Percentiles rank a stretch among this genome's conserved stretches.
Conservation (phyloP, 345 rosid species). For the Aquilaria sinensis region DNA sequence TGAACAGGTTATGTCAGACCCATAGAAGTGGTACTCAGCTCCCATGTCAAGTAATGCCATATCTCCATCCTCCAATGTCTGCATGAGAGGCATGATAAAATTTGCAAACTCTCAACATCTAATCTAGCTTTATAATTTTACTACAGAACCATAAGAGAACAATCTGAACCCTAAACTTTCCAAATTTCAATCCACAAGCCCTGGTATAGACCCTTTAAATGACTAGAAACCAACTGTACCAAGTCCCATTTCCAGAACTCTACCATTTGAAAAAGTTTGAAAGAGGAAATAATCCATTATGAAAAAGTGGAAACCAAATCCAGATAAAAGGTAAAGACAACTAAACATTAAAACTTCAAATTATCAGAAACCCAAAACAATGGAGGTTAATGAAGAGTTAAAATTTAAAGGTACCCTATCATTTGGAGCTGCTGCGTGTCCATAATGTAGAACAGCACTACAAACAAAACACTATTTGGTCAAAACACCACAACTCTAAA, state of each 20-base stretch:
- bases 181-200: too few relatives aligned
- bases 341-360: background rate
- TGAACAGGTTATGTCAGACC: slow-evolving; percentile 94
- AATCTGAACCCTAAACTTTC: background rate
- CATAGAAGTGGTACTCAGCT: slow-evolving; percentile 86
- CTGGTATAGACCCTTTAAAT: too few relatives aligned
- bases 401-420: slow-evolving; percentile 48
- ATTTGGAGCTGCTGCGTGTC: slow-evolving; percentile 99
- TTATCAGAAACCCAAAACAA: background rate
- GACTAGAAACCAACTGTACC: too few relatives aligned
- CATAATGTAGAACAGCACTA: slow-evolving; percentile 96
- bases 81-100: slow-evolving; percentile 20
- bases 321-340: background rate
- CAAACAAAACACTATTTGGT: background rate
- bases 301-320: background rate
- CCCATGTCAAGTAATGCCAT: slow-evolving; percentile 98
- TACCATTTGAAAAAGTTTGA: background rate
- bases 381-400: slow-evolving; percentile 4
- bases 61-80: slow-evolving; percentile 83
- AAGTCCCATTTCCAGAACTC: too few relatives aligned
- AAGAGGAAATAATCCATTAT: background rate
- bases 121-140: background rate
- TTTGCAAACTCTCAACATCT: slow-evolving; percentile 3
- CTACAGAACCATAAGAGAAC: background rate
- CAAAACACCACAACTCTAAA: background rate